Conservation (phyloP, 768 basidiomycete genomes). For the Suillus tomentosus region DNA sequence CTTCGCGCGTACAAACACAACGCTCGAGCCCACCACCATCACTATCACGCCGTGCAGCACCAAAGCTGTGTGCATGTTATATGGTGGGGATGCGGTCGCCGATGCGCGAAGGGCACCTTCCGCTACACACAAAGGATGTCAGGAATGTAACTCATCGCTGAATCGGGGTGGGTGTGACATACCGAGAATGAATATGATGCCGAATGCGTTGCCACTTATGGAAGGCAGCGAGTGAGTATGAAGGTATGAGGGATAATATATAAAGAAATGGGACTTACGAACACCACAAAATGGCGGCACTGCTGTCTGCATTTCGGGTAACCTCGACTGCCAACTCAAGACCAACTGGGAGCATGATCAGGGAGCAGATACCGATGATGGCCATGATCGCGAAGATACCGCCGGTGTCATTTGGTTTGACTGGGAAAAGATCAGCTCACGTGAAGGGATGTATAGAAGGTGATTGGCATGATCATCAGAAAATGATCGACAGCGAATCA, state of each 20-base stretch:
- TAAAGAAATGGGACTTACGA: conserved; percentile 43
- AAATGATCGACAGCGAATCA: background rate
- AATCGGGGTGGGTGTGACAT: conserved; percentile 22
- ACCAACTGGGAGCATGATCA: conserved; percentile 74
- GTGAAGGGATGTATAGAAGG: background rate
- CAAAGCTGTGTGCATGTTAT: conserved; percentile 69
- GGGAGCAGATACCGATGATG: conserved; percentile 62
- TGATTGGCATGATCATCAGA: background rate
- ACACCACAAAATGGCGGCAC: conserved; percentile 78
- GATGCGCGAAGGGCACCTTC: conserved; percentile 70
- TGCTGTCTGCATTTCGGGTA: conserved; percentile 77
- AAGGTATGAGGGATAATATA: background rate
- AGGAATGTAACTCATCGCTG: conserved; percentile 2
- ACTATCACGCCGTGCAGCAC: conserved; percentile 66
- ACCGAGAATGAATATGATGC: conserved; percentile 67
- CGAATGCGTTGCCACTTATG: conserved; percentile 62
- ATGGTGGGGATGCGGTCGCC: conserved; percentile 61
- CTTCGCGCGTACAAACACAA: conserved; percentile 58
- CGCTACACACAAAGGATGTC: conserved; percentile 37
- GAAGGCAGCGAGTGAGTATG: conserved; percentile 1
- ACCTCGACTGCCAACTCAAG: conserved; percentile 81
- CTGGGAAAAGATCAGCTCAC: conserved; percentile 36
- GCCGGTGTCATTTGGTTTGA: conserved; percentile 58
- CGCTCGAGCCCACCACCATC: conserved; percentile 36
- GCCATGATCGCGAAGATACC: conserved; percentile 68